These are phyloP conservation scores for Alternaria triticina DNA, from an alignment of 2,329 filamentous ascomycete species.

Conservation along the genomic window DNA sequence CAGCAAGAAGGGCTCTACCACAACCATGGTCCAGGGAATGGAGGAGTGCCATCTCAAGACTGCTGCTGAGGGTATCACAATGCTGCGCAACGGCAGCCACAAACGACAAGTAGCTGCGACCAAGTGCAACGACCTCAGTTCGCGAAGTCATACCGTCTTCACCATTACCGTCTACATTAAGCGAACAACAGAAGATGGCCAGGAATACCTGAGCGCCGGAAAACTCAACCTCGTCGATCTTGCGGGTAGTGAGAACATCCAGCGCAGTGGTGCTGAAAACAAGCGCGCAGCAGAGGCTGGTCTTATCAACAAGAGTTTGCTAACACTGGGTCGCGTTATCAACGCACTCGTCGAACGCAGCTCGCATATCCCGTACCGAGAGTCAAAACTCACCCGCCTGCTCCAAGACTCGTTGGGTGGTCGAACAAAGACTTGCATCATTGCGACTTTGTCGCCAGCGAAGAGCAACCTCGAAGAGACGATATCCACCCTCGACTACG, in stretches of 20 bases:
- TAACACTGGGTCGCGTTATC: constrained; percentile 94
- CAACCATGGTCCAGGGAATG: constrained; percentile 94
- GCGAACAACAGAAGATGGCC: constrained; percentile 77
- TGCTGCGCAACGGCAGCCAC: constrained; percentile 86
- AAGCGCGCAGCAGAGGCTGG: constrained; percentile 96
- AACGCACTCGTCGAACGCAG: constrained; percentile 93
- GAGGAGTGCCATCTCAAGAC: constrained; percentile 92
- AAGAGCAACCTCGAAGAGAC: constrained; percentile 97
- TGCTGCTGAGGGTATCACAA: constrained; percentile 83
- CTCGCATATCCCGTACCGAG: constrained; percentile 88
- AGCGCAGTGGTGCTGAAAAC: constrained; percentile 95
- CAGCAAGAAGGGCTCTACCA: constrained; percentile 80
- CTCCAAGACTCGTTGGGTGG: constrained; percentile 97
- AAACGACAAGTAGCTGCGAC: constrained; percentile 98
- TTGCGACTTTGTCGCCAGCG: constrained; percentile 92
- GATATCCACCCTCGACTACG: constrained; percentile 96
- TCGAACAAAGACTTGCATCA: constrained; percentile 97
- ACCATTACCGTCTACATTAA: constrained; percentile 94
- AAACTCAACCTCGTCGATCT: constrained; percentile 97
- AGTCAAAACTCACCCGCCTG: constrained; percentile 93
- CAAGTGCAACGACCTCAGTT: constrained; percentile 99
- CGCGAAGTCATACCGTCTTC: constrained; percentile 95
- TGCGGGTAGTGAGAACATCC: constrained; percentile 97
- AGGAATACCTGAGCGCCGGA: constrained; percentile 87
- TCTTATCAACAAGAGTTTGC: constrained; percentile 95